Evolutionary conservation across 352 stramenopile genomes (phyloP), one percentile per base, ranked within the genome.

Genomic region (Pythium monospermum): DNA sequence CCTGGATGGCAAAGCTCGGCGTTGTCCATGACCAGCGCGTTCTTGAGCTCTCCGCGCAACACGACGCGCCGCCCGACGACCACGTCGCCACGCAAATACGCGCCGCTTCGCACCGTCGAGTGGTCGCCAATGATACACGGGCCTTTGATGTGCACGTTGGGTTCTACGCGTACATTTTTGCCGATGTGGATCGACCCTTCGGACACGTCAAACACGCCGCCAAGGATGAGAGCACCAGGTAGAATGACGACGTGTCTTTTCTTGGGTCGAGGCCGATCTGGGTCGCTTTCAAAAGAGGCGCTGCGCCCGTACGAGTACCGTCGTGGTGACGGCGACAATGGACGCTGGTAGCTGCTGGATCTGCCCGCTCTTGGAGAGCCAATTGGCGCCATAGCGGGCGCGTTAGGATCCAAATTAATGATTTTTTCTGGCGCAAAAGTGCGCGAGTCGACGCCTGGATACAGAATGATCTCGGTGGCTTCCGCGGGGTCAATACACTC

Each of bases 1-100:
- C 78, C 73, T 2, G 78, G 76, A 32, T 90, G 81, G 32, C 76
- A 80, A 3, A 92, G 57, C 73, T 90, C 78, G 0, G 81, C 76
- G 18, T 81, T 41, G 52, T 92, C 81, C 54, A 92, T 53, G 48
- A 90, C 70, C 31, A 92, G 49, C 4, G 67, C 67, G 38, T 91
- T 85, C 57, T 89, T 91, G 30, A 88, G 46, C 36, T 91, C 81
- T 1, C 74, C 71, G 11, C 81, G 62, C 3, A 91, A 55, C 35
- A 88, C 76, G 16, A 88, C 79, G n/a, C 65, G 60, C 10, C 64
- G 60, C 0, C 78, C 78, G 11, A 85, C 47, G 47, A 91, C 66
- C 28, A 88, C 67, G 26, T 89, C 78, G 1, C 81, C 81, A 11
- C 81, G 72, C 40, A 91, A 63, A 39, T 87, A 91, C 25, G 76